Evolutionary conservation across 148 eudicot genomes (phyloP).

Genomic region (Spergularia marina): DNA sequence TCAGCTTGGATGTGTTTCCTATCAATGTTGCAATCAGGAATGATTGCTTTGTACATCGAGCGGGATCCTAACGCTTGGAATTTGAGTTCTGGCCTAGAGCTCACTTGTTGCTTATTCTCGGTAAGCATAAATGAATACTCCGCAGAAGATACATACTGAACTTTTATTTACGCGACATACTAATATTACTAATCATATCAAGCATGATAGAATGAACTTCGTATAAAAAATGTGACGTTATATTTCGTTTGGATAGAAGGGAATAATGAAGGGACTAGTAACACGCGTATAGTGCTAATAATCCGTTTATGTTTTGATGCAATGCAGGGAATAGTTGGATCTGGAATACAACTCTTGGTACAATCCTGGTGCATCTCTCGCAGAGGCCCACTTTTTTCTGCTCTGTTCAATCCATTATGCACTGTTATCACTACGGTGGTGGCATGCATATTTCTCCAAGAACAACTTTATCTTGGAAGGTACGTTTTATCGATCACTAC

Average conservation of each 20-base stretch:
- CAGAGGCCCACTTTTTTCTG: conserved; percentile 70
- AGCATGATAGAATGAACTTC: no score
- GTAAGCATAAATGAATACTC: no score
- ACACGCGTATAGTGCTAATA: neutral
- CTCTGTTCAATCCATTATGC: conserved; percentile 73
- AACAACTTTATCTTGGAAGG: conserved; percentile 70
- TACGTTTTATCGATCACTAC: neutral
- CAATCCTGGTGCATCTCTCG: conserved; percentile 75
- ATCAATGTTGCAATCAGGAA: conserved; percentile 56
- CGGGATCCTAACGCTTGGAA: conserved; percentile 50
- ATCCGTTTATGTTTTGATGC: neutral
- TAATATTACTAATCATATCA: no score
- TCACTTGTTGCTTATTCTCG: conserved; percentile 45
- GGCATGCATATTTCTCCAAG: conserved; percentile 54
- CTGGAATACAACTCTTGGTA: conserved; percentile 53
- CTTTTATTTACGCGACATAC: no score
- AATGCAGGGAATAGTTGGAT: conserved; percentile 47
- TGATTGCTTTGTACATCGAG: conserved; percentile 46
- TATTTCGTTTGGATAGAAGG: no score
- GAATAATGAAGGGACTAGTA: no score
- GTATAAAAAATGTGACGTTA: no score
- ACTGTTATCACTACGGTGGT: conserved; percentile 51
- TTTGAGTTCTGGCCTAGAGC: conserved; percentile 44
- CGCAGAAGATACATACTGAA: no score
- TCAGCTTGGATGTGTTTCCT: conserved; percentile 78